Evolutionary conservation across 768 basidiomycete species (phyloP), one percentile per base, ranked within the genome.

Genomic region (Pleurotus eryngii): DNA sequence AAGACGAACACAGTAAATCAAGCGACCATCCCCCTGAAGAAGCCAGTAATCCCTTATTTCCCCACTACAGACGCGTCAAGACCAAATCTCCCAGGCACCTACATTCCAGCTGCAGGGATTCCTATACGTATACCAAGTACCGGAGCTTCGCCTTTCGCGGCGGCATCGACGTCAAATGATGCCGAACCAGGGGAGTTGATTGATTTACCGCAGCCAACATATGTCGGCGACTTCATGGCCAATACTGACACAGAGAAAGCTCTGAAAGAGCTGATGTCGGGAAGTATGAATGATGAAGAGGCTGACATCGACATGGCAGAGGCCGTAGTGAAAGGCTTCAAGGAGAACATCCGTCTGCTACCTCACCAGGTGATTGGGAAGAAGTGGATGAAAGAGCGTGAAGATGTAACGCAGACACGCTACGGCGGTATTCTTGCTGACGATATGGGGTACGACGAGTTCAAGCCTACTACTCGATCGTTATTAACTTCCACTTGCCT

Each of bases 401-500:
- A 98, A 71, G 73, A 80, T 60, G 49, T 69, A 1, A 70, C 78
- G 6, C 86, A 83, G 30, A 92, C 91, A 71, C 84, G 87, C 62
- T 75, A 65, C 5, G 95, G 96, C 1, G 96, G 96, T 0, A 94
- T 98, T 62, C 74, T 97, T 12, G 94, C 94, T 4, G 95, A 98
- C 68, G 91, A 91, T 65, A 92, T 92, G 88, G 90, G 89, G 89
- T 88, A 26, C 17, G 12, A 48, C 38, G 35, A 8, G 27, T 55
- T 18, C 43, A 61, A 24, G 17, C 43, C 57, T 59, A 35, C 59
- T 45, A 45, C 26, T 46, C 37, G 5, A 49, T 24, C 30, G 20
- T 35, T 5, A 17, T 46, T 26, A 26, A 30, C 27, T 38, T 27
- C 30, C 20, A n/a, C 40, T 51, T 43, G 35, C 17, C 5, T 54